These are phyloP conservation scores for Proliferodiscus dingleyae DNA, from an alignment of 2,329 filamentous ascomycete genomes.

Conservation along the genomic window DNA sequence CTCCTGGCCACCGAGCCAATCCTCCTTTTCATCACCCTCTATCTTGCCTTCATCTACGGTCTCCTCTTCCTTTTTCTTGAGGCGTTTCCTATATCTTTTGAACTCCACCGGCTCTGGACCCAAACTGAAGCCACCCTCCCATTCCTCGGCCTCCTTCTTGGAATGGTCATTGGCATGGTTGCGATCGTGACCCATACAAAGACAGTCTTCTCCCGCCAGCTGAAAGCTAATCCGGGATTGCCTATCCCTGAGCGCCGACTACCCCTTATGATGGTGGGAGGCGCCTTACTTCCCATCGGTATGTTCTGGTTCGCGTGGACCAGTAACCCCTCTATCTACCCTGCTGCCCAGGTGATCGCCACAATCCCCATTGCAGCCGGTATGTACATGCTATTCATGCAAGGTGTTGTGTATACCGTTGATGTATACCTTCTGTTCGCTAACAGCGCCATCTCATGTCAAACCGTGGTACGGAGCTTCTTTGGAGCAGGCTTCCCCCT, in stretches of 20 bases:
- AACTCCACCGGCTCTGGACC: conserved; percentile 59
- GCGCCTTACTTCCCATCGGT: conserved; percentile 65
- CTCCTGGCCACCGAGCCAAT: conserved; percentile 32
- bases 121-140: conserved; percentile 53
- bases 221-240: too few relatives aligned
- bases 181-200: too few relatives aligned
- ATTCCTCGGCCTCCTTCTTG: conserved; percentile 59
- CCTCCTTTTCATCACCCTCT: conserved; percentile 39
- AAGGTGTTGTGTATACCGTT: background rate
- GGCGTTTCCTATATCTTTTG: conserved; percentile 54
- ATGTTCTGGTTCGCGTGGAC: conserved; percentile 85
- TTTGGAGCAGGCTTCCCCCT: conserved; percentile 16
- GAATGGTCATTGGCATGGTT: conserved; percentile 47
- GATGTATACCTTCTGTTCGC: background rate
- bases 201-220: too few relatives aligned
- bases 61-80: conserved; percentile 47
- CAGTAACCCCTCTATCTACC: conserved; percentile 53
- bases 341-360: background rate
- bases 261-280: conserved; percentile 50
- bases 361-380: background rate
- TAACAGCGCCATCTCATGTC: background rate
- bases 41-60: conserved; percentile 46
- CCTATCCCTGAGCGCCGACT: conserved; percentile 33
- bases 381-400: background rate
- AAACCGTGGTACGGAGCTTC: background rate